phyloP scores from a whole-genome alignment of 75 land plant species.

The Selaginella moellendorffii region DNA sequence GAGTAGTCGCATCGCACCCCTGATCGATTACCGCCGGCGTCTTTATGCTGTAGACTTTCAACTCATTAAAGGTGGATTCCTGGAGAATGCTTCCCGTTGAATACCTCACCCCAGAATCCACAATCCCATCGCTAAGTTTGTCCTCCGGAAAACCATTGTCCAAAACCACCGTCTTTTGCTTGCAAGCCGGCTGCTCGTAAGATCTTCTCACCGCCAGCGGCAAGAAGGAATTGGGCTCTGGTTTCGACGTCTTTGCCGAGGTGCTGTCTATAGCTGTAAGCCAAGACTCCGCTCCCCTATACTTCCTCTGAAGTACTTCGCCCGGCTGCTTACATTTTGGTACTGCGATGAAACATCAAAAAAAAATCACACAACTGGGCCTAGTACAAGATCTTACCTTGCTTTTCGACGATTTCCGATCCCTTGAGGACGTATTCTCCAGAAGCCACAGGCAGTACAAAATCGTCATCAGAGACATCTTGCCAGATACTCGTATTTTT shows the following conservation, averaged over 20 bases:
- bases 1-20: background rate
- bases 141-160: background rate
- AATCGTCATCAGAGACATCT: slow-evolving; percentile 8
- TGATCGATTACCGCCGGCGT: background rate
- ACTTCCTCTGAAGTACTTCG: background rate
- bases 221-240: background rate
- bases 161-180: background rate
- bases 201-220: background rate
- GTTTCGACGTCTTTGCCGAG: background rate
- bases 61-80: background rate
- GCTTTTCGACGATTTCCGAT: background rate
- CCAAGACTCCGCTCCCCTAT: slow-evolving; percentile 9
- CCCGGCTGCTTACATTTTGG: background rate
- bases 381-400: too few species aligned
- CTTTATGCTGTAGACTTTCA: background rate
- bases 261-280: background rate
- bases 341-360: too few species aligned
- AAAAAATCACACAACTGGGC: too few species aligned
- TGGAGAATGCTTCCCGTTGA: background rate
- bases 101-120: background rate
- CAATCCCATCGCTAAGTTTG: background rate
- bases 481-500: slow-evolving; percentile 7
- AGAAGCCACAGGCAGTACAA: background rate
- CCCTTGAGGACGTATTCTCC: slow-evolving; percentile 2
- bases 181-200: background rate